Percentiles rank a stretch among this genome's conserved stretches.
These are phyloP conservation scores for Aspergillus sp. DNA, from an alignment of 2,329 filamentous ascomycete species.

Conservation along the genomic window DNA sequence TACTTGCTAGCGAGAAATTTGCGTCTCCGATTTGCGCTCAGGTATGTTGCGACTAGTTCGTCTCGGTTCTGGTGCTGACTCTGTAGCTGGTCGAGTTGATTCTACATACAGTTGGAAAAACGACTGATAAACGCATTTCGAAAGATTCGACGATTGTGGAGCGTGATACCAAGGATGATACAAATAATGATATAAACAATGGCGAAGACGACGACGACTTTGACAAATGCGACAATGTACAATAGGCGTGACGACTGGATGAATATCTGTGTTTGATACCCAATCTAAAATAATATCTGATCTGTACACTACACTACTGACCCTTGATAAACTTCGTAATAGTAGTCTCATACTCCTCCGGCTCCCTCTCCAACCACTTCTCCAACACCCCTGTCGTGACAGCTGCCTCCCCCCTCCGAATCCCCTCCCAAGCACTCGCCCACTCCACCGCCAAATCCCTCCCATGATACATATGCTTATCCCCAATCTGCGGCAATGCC, in stretches of 20 bases:
- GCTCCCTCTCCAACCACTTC: slow-evolving; percentile 38
- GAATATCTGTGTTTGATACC: too few species aligned
- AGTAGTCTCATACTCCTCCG: slow-evolving; percentile 37
- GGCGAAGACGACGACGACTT: too few species aligned
- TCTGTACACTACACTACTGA: neutral
- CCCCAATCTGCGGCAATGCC: slow-evolving; percentile 30
- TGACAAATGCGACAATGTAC: too few species aligned
- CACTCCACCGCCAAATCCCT: slow-evolving; percentile 38
- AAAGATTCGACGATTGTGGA: too few species aligned
- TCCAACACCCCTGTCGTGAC: slow-evolving; percentile 35
- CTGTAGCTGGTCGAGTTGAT: neutral
- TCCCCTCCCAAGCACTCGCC: slow-evolving; percentile 44
- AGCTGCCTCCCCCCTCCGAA: slow-evolving; percentile 39
- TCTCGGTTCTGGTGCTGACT: neutral
- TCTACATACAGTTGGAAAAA: neutral
- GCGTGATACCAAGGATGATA: too few species aligned
- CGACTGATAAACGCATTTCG: neutral
- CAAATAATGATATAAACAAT: too few species aligned
- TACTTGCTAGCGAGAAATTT: neutral
- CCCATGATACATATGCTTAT: slow-evolving; percentile 30
- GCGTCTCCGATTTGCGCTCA: neutral
- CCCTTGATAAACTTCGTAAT: slow-evolving; percentile 9
- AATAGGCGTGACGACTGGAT: too few species aligned
- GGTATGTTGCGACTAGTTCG: neutral
- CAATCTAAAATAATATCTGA: too few species aligned